Evolutionary conservation across 805 yeast species (phyloP).

Genomic region (Candida chauliodis): DNA sequence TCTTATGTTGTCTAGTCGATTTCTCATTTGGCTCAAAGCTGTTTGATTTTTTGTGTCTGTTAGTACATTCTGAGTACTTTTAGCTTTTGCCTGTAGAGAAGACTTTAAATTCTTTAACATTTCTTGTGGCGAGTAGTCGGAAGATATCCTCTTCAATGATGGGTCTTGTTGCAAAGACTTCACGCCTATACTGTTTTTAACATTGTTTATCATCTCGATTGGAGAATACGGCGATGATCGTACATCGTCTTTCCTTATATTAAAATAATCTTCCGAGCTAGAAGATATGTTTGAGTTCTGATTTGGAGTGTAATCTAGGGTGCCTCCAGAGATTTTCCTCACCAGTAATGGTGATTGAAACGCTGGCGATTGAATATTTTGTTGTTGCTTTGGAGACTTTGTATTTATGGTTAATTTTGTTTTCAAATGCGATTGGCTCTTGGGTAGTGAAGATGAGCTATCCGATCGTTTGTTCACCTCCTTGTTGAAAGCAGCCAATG

Average conservation of each 20-base stretch:
- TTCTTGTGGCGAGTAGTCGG: constrained; percentile 23
- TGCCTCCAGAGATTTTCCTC: not conserved
- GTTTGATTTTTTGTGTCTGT: constrained; percentile 21
- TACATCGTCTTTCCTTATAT: not conserved
- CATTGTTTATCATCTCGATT: constrained; percentile 22
- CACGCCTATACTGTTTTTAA: constrained; percentile 23
- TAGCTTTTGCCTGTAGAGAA: constrained; percentile 27
- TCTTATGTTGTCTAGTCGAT: constrained; percentile 27
- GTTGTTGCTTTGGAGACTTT: not conserved
- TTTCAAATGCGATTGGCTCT: not conserved
- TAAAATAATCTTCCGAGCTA: constrained; percentile 4
- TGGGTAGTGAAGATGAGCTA: not conserved
- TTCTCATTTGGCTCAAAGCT: constrained; percentile 30
- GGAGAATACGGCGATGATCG: constrained; percentile 13
- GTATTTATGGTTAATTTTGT: not conserved
- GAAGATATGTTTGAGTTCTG: not conserved
- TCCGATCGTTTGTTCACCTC: not conserved
- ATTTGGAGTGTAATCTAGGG: constrained; percentile 1
- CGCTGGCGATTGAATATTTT: not conserved
- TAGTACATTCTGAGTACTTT: constrained; percentile 9
- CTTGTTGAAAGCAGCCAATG: constrained; percentile 40
- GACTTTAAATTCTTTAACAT: constrained; percentile 28
- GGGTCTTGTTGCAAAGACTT: constrained; percentile 13
- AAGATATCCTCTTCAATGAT: constrained; percentile 12
- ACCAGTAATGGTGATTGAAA: not conserved